Percentiles rank a stretch among this genome's conserved stretches.
phyloP scores from a whole-genome alignment of 2,329 filamentous ascomycete species.

The Aspergillus persii region DNA sequence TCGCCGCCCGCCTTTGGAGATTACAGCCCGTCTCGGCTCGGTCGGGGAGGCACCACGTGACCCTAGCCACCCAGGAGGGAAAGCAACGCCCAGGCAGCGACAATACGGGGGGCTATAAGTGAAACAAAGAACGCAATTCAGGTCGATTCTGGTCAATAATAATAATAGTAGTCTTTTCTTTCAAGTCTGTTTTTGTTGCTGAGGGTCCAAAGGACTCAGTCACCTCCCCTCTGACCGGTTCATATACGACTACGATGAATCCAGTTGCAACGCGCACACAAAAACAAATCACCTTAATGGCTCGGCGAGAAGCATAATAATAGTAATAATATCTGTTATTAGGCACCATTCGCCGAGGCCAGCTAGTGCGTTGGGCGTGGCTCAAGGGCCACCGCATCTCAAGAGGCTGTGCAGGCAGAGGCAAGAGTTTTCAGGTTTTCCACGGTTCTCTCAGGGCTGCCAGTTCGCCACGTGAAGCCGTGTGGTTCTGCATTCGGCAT shows the following conservation, averaged over 20 bases:
- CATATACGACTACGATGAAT: neutral
- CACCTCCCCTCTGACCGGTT: neutral
- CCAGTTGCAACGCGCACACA: neutral
- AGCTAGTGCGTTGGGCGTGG: neutral
- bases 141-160: no score
- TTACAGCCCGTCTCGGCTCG: constrained; percentile 23
- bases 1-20: constrained; percentile 25
- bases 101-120: constrained; percentile 11
- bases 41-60: constrained; percentile 27
- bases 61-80: constrained; percentile 3
- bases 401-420: neutral
- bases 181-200: neutral
- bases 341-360: neutral
- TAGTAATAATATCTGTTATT: neutral
- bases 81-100: constrained; percentile 18
- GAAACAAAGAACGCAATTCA: constrained; percentile 19
- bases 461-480: neutral
- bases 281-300: neutral
- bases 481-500: neutral
- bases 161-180: no score
- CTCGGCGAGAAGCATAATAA: neutral
- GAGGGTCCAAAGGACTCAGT: neutral
- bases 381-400: neutral
- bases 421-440: neutral
- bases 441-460: no score